These are phyloP conservation scores for Pistacia integerrima DNA, from an alignment of 345 rosid species.

Conservation along the genomic window DNA sequence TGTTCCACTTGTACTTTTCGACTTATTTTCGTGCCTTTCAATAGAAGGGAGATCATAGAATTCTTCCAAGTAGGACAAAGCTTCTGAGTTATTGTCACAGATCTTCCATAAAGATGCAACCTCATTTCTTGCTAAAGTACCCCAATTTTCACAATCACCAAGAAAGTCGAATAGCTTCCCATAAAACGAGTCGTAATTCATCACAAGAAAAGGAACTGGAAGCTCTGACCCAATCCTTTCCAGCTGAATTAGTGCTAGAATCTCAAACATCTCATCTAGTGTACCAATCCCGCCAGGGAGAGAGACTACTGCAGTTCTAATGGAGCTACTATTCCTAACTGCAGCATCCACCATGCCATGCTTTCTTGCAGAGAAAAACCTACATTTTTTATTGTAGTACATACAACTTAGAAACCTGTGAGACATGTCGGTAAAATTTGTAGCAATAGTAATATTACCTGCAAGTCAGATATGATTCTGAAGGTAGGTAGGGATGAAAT, in stretches of 20 bases:
- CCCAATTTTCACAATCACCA: conserved; percentile 63
- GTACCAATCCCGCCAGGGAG: conserved; percentile 95
- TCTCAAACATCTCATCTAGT: conserved; percentile 86
- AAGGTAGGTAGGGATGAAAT: conserved; percentile 77
- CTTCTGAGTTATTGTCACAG: conserved; percentile 72
- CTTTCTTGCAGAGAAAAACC: conserved; percentile 97
- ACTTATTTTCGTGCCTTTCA: conserved; percentile 21
- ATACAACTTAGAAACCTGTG: neutral
- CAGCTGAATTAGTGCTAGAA: conserved; percentile 78
- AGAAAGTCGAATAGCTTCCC: conserved; percentile 77
- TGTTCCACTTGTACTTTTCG: conserved; percentile 17
- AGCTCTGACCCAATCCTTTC: conserved; percentile 73
- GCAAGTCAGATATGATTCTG: conserved; percentile 82
- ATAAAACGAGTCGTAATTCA: conserved; percentile 87
- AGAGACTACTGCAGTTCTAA: conserved; percentile 77
- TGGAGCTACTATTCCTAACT: conserved; percentile 51
- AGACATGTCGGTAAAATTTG: neutral
- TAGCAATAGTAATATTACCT: conserved; percentile 42
- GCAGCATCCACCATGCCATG: conserved; percentile 90
- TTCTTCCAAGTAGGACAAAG: conserved; percentile 63
- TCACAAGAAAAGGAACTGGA: conserved; percentile 80
- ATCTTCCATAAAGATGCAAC: conserved; percentile 78
- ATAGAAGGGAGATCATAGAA: conserved; percentile 52
- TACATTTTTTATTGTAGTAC: conserved; percentile 19
- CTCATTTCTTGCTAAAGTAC: conserved; percentile 74